Evolutionary conservation across 1,284 basidiomycete genomes (phyloP), one percentile per base, ranked within the genome.

Genomic region (Xerocomus cyaneibrunnescens): DNA sequence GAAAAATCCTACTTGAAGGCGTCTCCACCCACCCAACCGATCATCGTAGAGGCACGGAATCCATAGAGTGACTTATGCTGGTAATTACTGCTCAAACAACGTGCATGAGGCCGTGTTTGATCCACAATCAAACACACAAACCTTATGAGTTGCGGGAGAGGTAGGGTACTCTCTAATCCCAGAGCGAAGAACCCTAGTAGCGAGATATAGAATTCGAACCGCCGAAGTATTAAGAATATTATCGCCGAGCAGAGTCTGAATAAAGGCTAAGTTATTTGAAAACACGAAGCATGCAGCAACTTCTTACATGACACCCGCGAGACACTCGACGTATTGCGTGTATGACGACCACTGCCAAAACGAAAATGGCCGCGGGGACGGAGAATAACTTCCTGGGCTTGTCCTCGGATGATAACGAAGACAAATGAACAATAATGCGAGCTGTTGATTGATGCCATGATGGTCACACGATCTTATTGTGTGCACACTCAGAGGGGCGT

Each of bases 301-400:
- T 44, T 39, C 67, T 62, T 58, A 90, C 89, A 90, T 85, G 57
- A 88, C 77, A 12, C 81, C 85, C n/a, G 85, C 84, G 44, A 94
- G 75, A 68, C 91, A 93, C 64, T 93, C 87, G 50, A 94, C 74
- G 64, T 94, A 87, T 61, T 88, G 84, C 2, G 79, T 71, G 64
- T 91, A 94, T 14, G 76, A 80, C 38, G 76, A 71, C 91, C 91
- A 94, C 62, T 93, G 88, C 91, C 91, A 94, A 69, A 94, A 93
- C 8, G 83, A 78, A 54, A 88, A 75, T 1, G 84, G 88, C 34
- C 92, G 77, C n/a, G 76, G 69, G 4, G 86, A 87, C 5, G 74
- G 68, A 31, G 80, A 77, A 12, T 84, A 63, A 50, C 67, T 76
- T 67, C 87, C 87, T 23, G 83, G 75, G 57, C 79, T 84, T 21